phyloP scores from a whole-genome alignment of 1,139 yeast genomes.

The Yamadazyma conglobata region DNA sequence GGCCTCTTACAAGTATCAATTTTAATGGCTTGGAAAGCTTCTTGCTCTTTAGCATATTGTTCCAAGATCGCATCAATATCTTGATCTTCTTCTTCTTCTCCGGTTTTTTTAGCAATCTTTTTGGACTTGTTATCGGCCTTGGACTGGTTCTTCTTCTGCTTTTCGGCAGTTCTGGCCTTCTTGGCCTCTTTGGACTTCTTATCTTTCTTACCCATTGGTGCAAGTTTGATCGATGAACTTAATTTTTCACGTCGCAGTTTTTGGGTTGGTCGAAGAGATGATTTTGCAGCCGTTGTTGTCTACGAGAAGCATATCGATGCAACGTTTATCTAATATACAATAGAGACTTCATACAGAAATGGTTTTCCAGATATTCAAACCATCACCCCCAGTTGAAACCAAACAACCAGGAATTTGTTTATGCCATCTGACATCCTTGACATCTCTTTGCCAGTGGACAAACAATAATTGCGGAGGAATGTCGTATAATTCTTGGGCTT shows the following conservation, averaged over 20 bases:
- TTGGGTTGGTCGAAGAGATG: too few species aligned
- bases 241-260: too few species aligned
- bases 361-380: conserved; percentile 93
- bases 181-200: conserved; percentile 87
- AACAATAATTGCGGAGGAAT: conserved; percentile 95
- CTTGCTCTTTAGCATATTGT: conserved; percentile 77
- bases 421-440: conserved; percentile 98
- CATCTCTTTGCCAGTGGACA: conserved; percentile 98
- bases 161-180: conserved; percentile 84
- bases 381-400: conserved; percentile 94
- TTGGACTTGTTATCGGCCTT: conserved; percentile 75
- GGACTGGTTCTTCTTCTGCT: conserved; percentile 68
- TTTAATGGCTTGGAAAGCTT: conserved; percentile 66
- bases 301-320: too few species aligned
- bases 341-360: conserved; percentile 61
- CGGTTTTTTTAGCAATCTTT: conserved; percentile 70
- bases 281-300: too few species aligned
- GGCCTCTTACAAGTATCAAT: conserved; percentile 61
- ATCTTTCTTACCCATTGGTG: conserved; percentile 73
- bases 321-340: neutral
- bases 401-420: conserved; percentile 94
- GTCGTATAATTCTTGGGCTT: conserved; percentile 74
- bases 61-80: conserved; percentile 84
- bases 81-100: conserved; percentile 80
- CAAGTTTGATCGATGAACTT: too few species aligned